Percentiles rank a stretch among this genome's conserved stretches.
Evolutionary conservation across 140 eudicot genomes (phyloP).

Genomic region (Stevia rebaudiana): DNA sequence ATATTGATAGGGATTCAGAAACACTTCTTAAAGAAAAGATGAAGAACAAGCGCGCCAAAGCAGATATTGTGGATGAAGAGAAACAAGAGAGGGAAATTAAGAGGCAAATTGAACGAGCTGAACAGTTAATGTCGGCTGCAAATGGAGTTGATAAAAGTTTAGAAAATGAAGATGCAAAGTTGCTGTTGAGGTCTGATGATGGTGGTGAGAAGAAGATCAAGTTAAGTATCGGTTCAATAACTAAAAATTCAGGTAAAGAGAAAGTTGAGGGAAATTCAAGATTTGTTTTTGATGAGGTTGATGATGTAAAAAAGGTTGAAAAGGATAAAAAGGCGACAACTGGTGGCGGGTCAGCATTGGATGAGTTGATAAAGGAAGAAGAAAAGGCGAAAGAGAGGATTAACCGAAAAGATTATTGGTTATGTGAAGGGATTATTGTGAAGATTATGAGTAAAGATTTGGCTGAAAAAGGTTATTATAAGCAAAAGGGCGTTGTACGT

Average conservation of each 20-base stretch:
- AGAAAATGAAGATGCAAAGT: constrained; percentile 24
- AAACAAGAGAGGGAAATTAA: constrained; percentile 65
- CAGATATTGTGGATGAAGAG: constrained; percentile 80
- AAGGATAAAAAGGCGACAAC: constrained; percentile 18
- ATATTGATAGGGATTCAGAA: constrained; percentile 88
- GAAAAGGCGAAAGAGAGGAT: constrained; percentile 59
- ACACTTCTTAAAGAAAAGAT: constrained; percentile 63
- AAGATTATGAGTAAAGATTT: constrained; percentile 56
- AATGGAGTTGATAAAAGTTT: constrained; percentile 20
- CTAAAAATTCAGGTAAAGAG: constrained; percentile 29
- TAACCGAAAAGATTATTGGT: constrained; percentile 62
- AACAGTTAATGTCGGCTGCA: constrained; percentile 30
- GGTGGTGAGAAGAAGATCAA: constrained; percentile 54
- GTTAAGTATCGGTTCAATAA: constrained; percentile 38
- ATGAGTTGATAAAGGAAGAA: constrained; percentile 53
- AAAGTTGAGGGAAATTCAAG: constrained; percentile 39
- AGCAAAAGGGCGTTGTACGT: constrained; percentile 57
- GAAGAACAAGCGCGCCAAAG: constrained; percentile 71
- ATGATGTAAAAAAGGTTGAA: constrained; percentile 18
- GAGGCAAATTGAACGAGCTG: constrained; percentile 84
- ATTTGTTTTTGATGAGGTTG: constrained; percentile 54
- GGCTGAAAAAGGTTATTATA: constrained; percentile 60
- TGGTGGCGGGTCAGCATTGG: constrained; percentile 48
- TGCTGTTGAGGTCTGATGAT: constrained; percentile 41
- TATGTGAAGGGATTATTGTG: constrained; percentile 57